Base-by-base conservation (phyloP, 257 asterid genomes). In the Forsythia viridissima region DNA sequence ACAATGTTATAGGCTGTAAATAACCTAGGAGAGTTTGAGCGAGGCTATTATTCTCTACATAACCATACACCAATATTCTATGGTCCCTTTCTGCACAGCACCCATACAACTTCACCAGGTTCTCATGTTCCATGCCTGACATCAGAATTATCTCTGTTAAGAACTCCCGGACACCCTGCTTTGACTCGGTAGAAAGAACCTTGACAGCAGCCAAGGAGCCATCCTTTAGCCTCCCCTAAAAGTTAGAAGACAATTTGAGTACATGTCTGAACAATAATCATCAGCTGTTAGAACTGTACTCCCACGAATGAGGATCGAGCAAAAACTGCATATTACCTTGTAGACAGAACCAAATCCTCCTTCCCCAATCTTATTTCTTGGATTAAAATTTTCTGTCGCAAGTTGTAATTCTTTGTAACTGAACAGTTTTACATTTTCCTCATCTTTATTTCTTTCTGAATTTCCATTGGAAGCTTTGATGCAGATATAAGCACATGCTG, bases 301-400 rank as follows among this genome's bases (percentile, higher is more conserved):
- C 59, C 37, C 21, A 15, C n/a, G 43, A 73, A 42, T 67, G 57
- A 43, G 36, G 77, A 57, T 71, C 59, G 57, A 63, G 4, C 24
- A 18, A 74, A 72, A 72, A 70, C 76, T 37, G 37, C 20, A 20
- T 18, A 40, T 61, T 86, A 92, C 98, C 96, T 91, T 92, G 89
- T 85, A 94, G 48, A 94, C 97, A 1, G 91, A 87, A 83, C 98
- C 98, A 76, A 94, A 92, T 34, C 98, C 98, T 67, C 98, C 98
- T 85, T 81, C 78, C n/a, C 98, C 98, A 34, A 94, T 90, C 88
- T 89, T 92, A 73, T 92, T 94, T 36, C 82, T 71, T 36, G 74
- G 80, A 38, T 83, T 85, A 78, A 92, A 94, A 77, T 92, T 84
- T 40, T 82, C 87, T 2, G 98, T 91, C 3, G 98, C 98, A 20